phyloP scores from a whole-genome alignment of 352 stramenopile genomes.

The Aphanomyces cochlioides region DNA sequence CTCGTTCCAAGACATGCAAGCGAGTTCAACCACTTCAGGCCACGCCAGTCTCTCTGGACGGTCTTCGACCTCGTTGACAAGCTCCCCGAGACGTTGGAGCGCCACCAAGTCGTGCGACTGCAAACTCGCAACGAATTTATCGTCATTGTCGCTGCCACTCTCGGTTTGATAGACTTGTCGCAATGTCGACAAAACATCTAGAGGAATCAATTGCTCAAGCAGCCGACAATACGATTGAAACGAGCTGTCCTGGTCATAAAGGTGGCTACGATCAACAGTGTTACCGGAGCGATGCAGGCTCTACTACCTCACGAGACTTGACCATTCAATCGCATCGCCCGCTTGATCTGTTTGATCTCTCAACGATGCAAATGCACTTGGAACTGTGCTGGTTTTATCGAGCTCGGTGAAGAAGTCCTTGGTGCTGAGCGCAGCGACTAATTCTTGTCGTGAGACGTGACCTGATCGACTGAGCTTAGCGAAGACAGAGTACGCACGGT shows the following conservation, averaged over 20 bases:
- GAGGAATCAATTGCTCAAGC: slow-evolving; percentile 4
- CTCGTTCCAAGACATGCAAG: slow-evolving; percentile 10
- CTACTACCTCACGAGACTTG: slow-evolving; percentile 6
- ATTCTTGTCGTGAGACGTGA: neutral
- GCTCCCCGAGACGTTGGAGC: slow-evolving; percentile 2
- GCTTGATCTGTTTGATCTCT: slow-evolving; percentile 1
- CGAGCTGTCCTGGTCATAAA: slow-evolving; percentile 12
- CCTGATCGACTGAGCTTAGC: neutral
- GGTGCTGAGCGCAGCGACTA: slow-evolving; percentile 5
- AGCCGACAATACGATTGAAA: slow-evolving; percentile 15
- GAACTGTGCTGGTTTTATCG: neutral
- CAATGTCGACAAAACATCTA: neutral
- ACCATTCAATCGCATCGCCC: neutral
- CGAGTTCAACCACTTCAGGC: slow-evolving; percentile 41
- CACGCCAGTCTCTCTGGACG: slow-evolving; percentile 33
- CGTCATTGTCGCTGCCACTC: neutral
- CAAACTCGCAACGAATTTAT: neutral
- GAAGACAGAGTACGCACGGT: neutral
- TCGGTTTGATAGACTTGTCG: neutral
- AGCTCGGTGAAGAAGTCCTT: slow-evolving; percentile 3
- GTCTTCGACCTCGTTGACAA: slow-evolving; percentile 16
- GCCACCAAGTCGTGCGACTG: neutral
- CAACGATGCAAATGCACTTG: slow-evolving; percentile 13
- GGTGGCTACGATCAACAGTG: neutral
- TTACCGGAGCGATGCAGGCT: too few relatives aligned